These are phyloP conservation scores for Suhomyces sp. DNA, from an alignment of 805 yeast genomes.

Conservation along the genomic window DNA sequence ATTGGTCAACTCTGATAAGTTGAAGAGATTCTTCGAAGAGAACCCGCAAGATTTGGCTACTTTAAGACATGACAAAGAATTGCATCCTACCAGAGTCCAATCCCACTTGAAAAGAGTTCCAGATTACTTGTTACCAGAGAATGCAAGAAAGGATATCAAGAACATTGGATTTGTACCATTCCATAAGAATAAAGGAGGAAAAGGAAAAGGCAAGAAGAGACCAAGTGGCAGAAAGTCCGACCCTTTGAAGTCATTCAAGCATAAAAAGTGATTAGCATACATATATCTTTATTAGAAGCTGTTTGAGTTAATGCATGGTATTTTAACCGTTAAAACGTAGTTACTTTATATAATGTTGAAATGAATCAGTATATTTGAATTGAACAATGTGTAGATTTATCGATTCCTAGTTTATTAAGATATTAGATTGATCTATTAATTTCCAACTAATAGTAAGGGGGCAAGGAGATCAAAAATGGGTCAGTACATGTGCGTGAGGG, in stretches of 20 bases:
- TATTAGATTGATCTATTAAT: too few relatives aligned
- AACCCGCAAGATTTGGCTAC: constrained; percentile 91
- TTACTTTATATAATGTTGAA: too few relatives aligned
- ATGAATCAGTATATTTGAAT: too few relatives aligned
- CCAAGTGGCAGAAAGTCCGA: constrained; percentile 48
- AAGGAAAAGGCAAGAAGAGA: constrained; percentile 42
- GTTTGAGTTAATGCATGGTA: too few relatives aligned
- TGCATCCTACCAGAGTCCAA: constrained; percentile 81
- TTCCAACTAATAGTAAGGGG: too few relatives aligned
- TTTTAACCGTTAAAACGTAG: too few relatives aligned
- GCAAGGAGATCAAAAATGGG: too few relatives aligned
- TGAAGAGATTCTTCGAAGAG: constrained; percentile 93
- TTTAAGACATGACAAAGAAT: constrained; percentile 87
- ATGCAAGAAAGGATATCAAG: constrained; percentile 56
- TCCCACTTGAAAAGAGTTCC: constrained; percentile 90
- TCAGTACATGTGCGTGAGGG: too few relatives aligned
- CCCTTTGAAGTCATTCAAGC: constrained; percentile 57
- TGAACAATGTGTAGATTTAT: too few relatives aligned
- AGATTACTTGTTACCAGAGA: constrained; percentile 81
- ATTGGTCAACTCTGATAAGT: constrained; percentile 80
- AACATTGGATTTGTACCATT: constrained; percentile 74
- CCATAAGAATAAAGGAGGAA: constrained; percentile 50
- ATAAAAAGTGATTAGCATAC: constrained; percentile 10
- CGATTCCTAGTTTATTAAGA: too few relatives aligned
- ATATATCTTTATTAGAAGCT: too few relatives aligned